phyloP scores from a whole-genome alignment of 2,329 filamentous ascomycete genomes.

The Sporothrix luriei region DNA sequence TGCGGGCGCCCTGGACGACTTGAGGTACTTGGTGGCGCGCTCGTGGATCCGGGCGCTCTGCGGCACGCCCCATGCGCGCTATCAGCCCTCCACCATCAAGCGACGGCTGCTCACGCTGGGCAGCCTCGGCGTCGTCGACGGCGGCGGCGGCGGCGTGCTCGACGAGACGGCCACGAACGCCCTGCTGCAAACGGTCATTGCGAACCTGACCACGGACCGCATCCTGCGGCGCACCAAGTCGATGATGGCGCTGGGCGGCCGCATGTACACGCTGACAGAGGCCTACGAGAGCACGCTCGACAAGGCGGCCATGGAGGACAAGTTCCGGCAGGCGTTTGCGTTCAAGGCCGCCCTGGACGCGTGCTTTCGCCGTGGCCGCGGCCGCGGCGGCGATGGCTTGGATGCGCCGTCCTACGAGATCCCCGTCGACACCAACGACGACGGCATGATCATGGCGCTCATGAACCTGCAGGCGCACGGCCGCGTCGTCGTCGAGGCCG shows the following conservation, averaged over 20 bases:
- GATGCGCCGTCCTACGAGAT: conserved; percentile 45
- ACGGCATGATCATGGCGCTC: conserved; percentile 68
- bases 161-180: conserved; percentile 46
- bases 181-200: conserved; percentile 54
- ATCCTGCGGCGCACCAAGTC: conserved; percentile 64
- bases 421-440: conserved; percentile 58
- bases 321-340: conserved; percentile 59
- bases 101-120: conserved; percentile 55
- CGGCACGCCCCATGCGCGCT: conserved; percentile 55
- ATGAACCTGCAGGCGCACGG: conserved; percentile 65
- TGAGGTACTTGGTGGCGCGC: conserved; percentile 32
- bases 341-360: conserved; percentile 65
- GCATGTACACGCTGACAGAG: conserved; percentile 65
- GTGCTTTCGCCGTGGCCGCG: conserved; percentile 55
- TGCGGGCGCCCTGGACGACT: background rate
- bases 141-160: background rate
- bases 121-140: conserved; percentile 38
- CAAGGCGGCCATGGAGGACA: conserved; percentile 57
- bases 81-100: conserved; percentile 52
- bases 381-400: too few relatives aligned
- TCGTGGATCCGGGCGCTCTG: conserved; percentile 62
- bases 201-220: conserved; percentile 52
- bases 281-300: conserved; percentile 59
- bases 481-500: conserved; percentile 56
- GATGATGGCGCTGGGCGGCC: conserved; percentile 58